These are phyloP conservation scores for Piper longum DNA, from an alignment of 164 flowering plant species.

Conservation along the genomic window DNA sequence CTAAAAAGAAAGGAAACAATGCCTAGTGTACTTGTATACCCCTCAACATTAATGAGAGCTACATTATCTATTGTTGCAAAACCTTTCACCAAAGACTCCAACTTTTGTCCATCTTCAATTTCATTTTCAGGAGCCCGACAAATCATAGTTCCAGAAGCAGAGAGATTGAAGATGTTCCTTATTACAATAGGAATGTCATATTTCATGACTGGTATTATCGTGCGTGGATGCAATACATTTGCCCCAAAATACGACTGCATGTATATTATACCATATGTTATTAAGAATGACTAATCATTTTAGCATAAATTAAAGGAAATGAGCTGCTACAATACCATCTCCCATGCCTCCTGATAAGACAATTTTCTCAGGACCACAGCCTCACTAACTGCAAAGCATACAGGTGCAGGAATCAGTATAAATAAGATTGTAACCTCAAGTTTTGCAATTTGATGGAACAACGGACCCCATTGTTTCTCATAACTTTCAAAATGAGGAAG, in stretches of 20 bases:
- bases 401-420: too few relatives aligned
- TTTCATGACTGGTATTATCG: conserved; percentile 93
- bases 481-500: too few relatives aligned
- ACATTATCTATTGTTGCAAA: conserved; percentile 96
- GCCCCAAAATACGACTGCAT: conserved; percentile 99
- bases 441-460: too few relatives aligned
- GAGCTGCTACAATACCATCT: conserved; percentile 51
- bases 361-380: conserved; percentile 71
- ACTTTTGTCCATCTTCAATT: conserved; percentile 24
- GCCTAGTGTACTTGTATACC: conserved; percentile 35
- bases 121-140: conserved; percentile 36
- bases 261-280: neutral
- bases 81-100: conserved; percentile 69
- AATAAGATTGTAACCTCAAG: too few relatives aligned
- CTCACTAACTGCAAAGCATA: conserved; percentile 65
- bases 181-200: conserved; percentile 90
- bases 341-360: conserved; percentile 99
- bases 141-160: conserved; percentile 85
- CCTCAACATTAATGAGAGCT: conserved; percentile 98
- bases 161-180: conserved; percentile 83
- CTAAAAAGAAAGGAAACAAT: neutral
- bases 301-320: neutral
- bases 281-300: neutral
- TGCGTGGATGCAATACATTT: conserved; percentile 95
- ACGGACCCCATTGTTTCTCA: too few relatives aligned